Evolutionary conservation across 768 basidiomycete genomes (phyloP).

Genomic region (Exidia glandulosa): DNA sequence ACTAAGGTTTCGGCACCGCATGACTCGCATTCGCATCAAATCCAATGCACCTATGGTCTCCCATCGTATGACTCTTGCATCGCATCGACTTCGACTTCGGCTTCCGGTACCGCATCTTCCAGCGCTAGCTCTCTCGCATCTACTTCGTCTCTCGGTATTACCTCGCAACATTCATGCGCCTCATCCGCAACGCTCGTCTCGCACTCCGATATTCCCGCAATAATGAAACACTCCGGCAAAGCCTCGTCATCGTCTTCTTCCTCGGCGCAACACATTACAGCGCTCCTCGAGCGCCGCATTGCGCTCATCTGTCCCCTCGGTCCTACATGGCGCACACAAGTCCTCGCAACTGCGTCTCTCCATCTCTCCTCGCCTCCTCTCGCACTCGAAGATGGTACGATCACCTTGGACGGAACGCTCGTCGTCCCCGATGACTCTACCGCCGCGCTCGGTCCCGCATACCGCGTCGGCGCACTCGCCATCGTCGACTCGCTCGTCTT

Average conservation of each 20-base stretch:
- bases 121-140: not conserved
- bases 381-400: not conserved
- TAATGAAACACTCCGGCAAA: too few species aligned
- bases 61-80: not conserved
- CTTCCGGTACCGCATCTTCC: not conserved
- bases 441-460: not conserved
- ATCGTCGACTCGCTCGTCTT: not conserved
- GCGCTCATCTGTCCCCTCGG: not conserved
- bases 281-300: not conserved
- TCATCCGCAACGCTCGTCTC: not conserved
- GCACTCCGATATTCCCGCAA: too few species aligned
- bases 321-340: not conserved
- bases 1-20: not conserved
- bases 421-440: not conserved
- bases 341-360: not conserved
- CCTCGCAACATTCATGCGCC: not conserved
- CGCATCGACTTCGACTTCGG: too few species aligned
- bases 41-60: not conserved
- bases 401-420: not conserved
- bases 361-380: not conserved
- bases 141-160: not conserved
- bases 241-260: too few species aligned
- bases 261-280: too few species aligned
- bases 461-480: not conserved
- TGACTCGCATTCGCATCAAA: too few species aligned